Conservation (phyloP, 2,329 filamentous ascomycete species). For the Cercospora citrullina region DNA sequence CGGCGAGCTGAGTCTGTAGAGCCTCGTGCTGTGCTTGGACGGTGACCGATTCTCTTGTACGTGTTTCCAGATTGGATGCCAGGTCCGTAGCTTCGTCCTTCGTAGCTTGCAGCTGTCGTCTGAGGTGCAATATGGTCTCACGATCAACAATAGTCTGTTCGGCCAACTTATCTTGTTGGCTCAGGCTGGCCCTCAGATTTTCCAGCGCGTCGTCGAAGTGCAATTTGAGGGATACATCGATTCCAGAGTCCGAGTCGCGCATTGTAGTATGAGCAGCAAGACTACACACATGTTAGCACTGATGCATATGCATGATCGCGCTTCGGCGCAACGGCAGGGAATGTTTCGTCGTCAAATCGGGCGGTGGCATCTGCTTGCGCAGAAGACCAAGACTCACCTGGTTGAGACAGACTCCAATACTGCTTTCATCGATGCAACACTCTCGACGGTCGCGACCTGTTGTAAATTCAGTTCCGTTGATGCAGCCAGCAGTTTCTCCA, state of each 20-base stretch:
- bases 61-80: slow-evolving; percentile 7
- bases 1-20: not conserved
- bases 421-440: slow-evolving; percentile 26
- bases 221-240: slow-evolving; percentile 6
- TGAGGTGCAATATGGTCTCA: slow-evolving; percentile 22
- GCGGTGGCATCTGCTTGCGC: not conserved
- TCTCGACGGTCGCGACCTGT: slow-evolving; percentile 20
- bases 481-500: slow-evolving; percentile 25
- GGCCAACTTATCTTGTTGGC: slow-evolving; percentile 23
- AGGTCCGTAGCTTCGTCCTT: slow-evolving; percentile 10
- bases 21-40: slow-evolving; percentile 1
- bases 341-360: not conserved
- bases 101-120: slow-evolving; percentile 21
- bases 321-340: not conserved
- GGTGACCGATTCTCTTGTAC: not conserved
- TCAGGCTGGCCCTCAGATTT: slow-evolving; percentile 25
- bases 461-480: slow-evolving; percentile 25
- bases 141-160: slow-evolving; percentile 20
- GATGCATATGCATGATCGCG: not conserved
- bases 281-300: not conserved
- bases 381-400: slow-evolving; percentile 12
- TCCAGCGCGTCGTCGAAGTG: slow-evolving; percentile 25
- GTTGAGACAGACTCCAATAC: slow-evolving; percentile 25
- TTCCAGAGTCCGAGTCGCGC: not conserved
- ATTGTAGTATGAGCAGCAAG: not conserved